Conservation (phyloP, 225 moss, liverwort and hornwort genomes). For the Neckera pumila region DNA sequence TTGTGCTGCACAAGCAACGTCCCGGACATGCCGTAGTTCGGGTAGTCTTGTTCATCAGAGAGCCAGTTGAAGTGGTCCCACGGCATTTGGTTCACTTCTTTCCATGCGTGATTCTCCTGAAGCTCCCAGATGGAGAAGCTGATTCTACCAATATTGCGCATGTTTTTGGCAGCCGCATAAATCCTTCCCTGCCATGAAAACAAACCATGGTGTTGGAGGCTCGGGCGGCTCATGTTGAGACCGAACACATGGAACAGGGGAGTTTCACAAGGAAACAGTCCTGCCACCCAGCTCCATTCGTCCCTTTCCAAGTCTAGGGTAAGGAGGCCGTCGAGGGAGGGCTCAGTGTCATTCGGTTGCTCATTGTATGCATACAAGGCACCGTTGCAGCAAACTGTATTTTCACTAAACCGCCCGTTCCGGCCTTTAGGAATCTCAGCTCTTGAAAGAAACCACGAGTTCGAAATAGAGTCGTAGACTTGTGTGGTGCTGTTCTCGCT, state of each 20-base stretch:
- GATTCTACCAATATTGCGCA: slow-evolving; percentile 36
- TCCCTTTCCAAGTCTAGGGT: slow-evolving; percentile 14
- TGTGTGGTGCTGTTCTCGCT: slow-evolving; percentile 37
- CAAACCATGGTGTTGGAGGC: slow-evolving; percentile 22
- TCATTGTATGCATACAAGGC: slow-evolving; percentile 35
- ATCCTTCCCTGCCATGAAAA: slow-evolving; percentile 32
- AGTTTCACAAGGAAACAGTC: slow-evolving; percentile 25
- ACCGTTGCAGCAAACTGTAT: slow-evolving; percentile 30
- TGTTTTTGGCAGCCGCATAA: slow-evolving; percentile 29
- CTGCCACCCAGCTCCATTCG: slow-evolving; percentile 34
- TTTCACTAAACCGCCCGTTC: slow-evolving; percentile 22
- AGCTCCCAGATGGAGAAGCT: slow-evolving; percentile 37
- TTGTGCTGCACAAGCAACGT: slow-evolving; percentile 29
- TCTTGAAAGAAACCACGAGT: slow-evolving; percentile 11
- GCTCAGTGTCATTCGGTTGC: background rate
- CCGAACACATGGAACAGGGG: slow-evolving; percentile 30
- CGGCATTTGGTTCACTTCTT: slow-evolving; percentile 37
- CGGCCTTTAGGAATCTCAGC: slow-evolving; percentile 14
- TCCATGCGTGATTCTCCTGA: slow-evolving; percentile 16
- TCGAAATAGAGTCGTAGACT: slow-evolving; percentile 16
- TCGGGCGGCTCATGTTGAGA: slow-evolving; percentile 32
- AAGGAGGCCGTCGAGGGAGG: slow-evolving; percentile 10
- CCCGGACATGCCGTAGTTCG: slow-evolving; percentile 21
- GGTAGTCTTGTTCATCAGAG: slow-evolving; percentile 40
- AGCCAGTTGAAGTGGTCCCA: slow-evolving; percentile 48